Evolutionary conservation across 2,329 filamentous ascomycete genomes (phyloP), one percentile per base, ranked within the genome.

Genomic region (Trichophyton schoenleinii): DNA sequence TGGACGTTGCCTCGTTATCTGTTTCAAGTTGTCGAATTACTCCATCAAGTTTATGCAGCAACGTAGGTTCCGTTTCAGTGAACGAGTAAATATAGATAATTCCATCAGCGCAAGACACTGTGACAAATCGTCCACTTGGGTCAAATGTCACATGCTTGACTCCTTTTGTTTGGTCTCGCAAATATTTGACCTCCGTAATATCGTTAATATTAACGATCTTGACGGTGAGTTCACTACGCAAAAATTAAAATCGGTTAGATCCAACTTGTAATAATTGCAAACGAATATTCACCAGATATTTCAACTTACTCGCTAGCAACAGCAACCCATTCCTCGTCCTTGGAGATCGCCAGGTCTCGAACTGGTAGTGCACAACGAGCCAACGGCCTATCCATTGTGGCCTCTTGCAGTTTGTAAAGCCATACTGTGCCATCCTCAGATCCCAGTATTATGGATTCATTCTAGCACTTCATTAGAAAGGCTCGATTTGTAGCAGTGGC

Each of bases 361-460:
- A 96, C 84, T 0, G 94, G 89, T 2, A 96, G 78, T n/a, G 90
- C 86, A 62, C 87, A 89, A 65, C 94, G 86, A 28, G 91, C 82
- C 58, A 99, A 82, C 66, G 95, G 87, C 63, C 87, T 86, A 64
- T 95, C 89, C 75, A 95, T 89, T 62, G 72, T 69, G 13, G 75
- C 76, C 2, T 83, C 84, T 61, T 83, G 80, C 58, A 96, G 81
- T n/a, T 88, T 88, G 78, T 95, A 99, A 68, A 91, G 84, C 78
- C 88, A 95, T 69, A 99, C 90, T n/a, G 88, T 94, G 70, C 95
- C 94, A 75, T 97, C 91, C 73, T 99, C 92, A 20, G 89, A 89
- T 31, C 91, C 94, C 64, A 90, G 85, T 52, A 97, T 84, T 71
- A 96, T 95, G 73, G 88, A 91, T 63, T 87, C 84, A 70, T 92